A percentile compares a stretch with the other conserved stretches of the same genome.
phyloP scores from a whole-genome alignment of 1,284 basidiomycete species.

The Trichosporon sp. region DNA sequence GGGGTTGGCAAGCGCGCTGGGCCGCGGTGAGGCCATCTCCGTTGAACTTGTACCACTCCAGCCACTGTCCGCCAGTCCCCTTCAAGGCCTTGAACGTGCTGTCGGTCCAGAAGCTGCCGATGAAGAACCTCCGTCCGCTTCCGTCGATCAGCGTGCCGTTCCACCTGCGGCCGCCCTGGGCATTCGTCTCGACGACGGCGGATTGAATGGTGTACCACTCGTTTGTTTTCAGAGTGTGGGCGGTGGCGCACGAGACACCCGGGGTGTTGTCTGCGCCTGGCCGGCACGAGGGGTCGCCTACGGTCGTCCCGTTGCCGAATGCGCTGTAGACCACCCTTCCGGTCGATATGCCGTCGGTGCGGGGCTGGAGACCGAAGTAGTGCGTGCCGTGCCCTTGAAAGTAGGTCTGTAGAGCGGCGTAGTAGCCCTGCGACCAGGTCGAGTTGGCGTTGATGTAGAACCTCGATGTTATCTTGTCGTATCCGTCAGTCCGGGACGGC shows the following conservation, averaged over 20 bases:
- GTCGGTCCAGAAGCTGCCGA: constrained; percentile 10
- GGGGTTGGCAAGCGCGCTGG: constrained; percentile 1
- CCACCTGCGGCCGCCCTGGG: constrained; percentile 9
- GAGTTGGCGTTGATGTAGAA: constrained; percentile 6
- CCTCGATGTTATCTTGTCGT: background rate
- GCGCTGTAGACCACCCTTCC: constrained; percentile 7
- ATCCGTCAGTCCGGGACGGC: background rate
- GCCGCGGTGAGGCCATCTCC: background rate
- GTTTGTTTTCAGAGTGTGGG: background rate
- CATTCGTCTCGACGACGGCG: background rate
- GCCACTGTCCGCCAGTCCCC: background rate
- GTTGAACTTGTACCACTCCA: constrained; percentile 10
- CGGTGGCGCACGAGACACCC: constrained; percentile 2
- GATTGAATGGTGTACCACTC: constrained; percentile 9
- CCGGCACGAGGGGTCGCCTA: constrained; percentile 1
- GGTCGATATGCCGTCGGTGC: background rate
- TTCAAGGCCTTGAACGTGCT: background rate
- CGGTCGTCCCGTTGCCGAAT: background rate
- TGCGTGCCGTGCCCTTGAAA: constrained; percentile 5
- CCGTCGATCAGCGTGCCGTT: constrained; percentile 11
- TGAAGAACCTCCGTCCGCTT: background rate
- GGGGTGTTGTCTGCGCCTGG: constrained; percentile 2
- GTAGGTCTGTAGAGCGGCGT: background rate
- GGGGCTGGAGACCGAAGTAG: constrained; percentile 12
- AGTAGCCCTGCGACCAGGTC: constrained; percentile 2